phyloP scores from a whole-genome alignment of 2,329 filamentous ascomycete genomes.

The Phyllosticta ampelicida region DNA sequence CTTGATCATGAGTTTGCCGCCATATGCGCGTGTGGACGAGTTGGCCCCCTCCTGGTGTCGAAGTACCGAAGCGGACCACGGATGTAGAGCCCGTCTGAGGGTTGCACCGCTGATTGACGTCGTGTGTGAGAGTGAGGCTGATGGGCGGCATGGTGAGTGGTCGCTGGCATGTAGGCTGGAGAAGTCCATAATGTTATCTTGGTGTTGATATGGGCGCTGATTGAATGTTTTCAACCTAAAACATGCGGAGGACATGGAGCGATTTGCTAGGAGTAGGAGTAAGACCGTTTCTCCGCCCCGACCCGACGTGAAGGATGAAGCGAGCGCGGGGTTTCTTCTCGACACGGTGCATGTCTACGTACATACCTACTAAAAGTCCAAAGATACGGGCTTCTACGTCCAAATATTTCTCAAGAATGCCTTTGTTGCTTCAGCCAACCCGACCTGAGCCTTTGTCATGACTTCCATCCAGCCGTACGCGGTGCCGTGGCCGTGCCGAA shows the following conservation, averaged over 20 bases:
- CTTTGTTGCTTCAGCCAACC: not conserved
- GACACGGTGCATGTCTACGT: too few species aligned
- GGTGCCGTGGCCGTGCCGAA: not conserved
- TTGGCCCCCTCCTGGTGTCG: not conserved
- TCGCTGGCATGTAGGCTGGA: not conserved
- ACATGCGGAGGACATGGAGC: not conserved
- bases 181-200: not conserved
- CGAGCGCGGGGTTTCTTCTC: not conserved
- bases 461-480: not conserved
- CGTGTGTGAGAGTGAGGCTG: not conserved
- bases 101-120: not conserved
- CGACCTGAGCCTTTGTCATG: not conserved
- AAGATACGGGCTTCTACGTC: too few species aligned
- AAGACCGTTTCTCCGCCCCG: not conserved
- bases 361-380: too few species aligned
- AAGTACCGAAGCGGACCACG: not conserved
- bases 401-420: too few species aligned
- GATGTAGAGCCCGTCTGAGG: not conserved
- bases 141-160: not conserved
- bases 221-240: too few species aligned
- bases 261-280: not conserved
- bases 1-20: not conserved
- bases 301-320: not conserved
- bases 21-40: not conserved
- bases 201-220: not conserved